phyloP scores from a whole-genome alignment of 2,329 filamentous ascomycete genomes.

The Cladosporium phlei region DNA sequence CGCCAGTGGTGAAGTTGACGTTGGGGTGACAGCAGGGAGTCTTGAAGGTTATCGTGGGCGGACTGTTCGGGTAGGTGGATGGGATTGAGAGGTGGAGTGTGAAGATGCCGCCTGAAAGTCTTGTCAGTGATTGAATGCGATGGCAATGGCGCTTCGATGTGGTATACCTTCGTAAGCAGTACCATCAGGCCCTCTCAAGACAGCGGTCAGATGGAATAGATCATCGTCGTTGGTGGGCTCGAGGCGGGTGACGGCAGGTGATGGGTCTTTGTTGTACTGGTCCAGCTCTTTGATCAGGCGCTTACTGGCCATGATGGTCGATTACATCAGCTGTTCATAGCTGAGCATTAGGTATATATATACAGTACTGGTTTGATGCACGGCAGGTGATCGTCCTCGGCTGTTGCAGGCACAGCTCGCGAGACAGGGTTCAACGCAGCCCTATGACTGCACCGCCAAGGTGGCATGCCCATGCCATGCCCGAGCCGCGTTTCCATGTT shows the following conservation, averaged over 20 bases:
- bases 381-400: slow-evolving; percentile 1
- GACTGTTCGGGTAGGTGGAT: slow-evolving; percentile 67
- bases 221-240: slow-evolving; percentile 54
- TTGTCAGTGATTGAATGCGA: too few relatives aligned
- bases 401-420: slow-evolving; percentile 4
- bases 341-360: neutral
- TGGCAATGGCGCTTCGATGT: neutral
- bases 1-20: slow-evolving; percentile 67
- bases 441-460: too few relatives aligned
- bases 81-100: slow-evolving; percentile 74
- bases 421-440: too few relatives aligned
- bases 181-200: slow-evolving; percentile 54
- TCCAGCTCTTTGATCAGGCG: slow-evolving; percentile 59
- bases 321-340: neutral
- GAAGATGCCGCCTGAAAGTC: slow-evolving; percentile 65
- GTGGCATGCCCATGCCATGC: too few relatives aligned
- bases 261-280: slow-evolving; percentile 52
- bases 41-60: slow-evolving; percentile 74
- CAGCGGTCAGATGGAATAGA: slow-evolving; percentile 56
- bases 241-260: slow-evolving; percentile 53
- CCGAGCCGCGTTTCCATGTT: too few relatives aligned
- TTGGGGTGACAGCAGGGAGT: slow-evolving; percentile 86
- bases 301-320: slow-evolving; percentile 43
- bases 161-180: slow-evolving; percentile 57
- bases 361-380: neutral